Evolutionary conservation across 1,284 basidiomycete species (phyloP).

Genomic region (Ceratobasidium theobromae): DNA sequence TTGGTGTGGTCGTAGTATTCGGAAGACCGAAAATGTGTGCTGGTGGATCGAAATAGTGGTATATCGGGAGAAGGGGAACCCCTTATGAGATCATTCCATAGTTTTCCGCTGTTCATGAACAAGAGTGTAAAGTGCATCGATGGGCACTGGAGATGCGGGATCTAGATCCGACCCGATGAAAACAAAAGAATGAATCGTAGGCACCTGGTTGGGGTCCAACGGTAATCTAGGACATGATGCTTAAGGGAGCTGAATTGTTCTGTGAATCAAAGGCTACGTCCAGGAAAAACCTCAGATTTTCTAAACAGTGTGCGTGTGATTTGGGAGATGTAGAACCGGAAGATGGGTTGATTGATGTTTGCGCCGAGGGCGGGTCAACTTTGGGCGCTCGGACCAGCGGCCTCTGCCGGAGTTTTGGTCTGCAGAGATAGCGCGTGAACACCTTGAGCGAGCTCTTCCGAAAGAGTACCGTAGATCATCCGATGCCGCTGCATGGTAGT

Average conservation of each 20-base stretch:
- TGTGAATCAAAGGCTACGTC: not conserved
- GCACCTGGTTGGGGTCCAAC: no score
- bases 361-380: not conserved
- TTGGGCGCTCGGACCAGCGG: not conserved
- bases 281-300: not conserved
- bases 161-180: no score
- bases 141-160: not conserved
- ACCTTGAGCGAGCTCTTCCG: slow-evolving; percentile 66
- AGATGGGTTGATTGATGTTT: not conserved
- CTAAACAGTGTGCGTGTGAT: not conserved
- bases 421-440: slow-evolving; percentile 75
- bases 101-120: not conserved
- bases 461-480: slow-evolving; percentile 67
- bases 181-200: no score
- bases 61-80: not conserved
- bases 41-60: not conserved
- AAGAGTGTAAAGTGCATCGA: not conserved
- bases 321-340: not conserved
- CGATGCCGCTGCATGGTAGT: slow-evolving; percentile 74
- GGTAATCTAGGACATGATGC: not conserved
- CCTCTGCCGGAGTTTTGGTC: slow-evolving; percentile 65
- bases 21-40: not conserved
- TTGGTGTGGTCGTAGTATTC: not conserved
- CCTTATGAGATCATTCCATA: not conserved
- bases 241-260: not conserved